Evolutionary conservation across 495 filamentous ascomycete genomes (phyloP), one percentile per base, ranked within the genome.

Genomic region (Talaromyces stipitatus): DNA sequence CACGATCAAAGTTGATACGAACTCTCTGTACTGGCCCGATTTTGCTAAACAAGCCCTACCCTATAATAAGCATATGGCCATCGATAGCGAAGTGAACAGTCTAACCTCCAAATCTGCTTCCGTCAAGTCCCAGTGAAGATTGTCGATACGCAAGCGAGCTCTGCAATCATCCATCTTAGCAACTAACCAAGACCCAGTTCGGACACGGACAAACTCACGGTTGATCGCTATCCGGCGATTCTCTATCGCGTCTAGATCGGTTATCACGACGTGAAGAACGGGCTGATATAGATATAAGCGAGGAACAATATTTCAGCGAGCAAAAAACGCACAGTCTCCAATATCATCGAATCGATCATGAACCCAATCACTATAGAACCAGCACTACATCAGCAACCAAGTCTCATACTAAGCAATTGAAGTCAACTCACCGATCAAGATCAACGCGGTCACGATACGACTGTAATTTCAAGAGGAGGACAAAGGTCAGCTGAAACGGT

Each of bases 111-210:
- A 81, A 65, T 97, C 92, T 27, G 83, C 84, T 69, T 92, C 87
- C 23, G 87, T 90, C 55, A 97, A 81, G 41, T 97, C 92, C 72
- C 95, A 97, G 71, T 97, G 92, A 50, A 97, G 72, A 67, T 96
- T 96, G 59, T 95, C 90, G 48, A 97, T 86, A 54, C 86, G 86
- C 60, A 97, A 70, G 69, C 89, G 92, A 50, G 85, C 78, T 63
- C 87, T 83, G 26, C 5, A 56, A n/a, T 80, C 71, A 62, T 62
- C 61, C 29, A 56, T 29, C 58, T 64, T 50, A 63, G 58, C 58
- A 48, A n/a, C n/a, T 61, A 32, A 28, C 26, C 14, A 59, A 14
- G 20, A 56, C 52, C 51, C 22, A 56, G 50, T 47, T 56, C 4
- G 26, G 14, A 27, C 53, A 58, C 36, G 54, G 54, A n/a, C 32